A percentile compares a stretch with the other conserved stretches of the same genome.
Evolutionary conservation across 805 yeast genomes (phyloP).

Genomic region (Saccharomycopsis vini): DNA sequence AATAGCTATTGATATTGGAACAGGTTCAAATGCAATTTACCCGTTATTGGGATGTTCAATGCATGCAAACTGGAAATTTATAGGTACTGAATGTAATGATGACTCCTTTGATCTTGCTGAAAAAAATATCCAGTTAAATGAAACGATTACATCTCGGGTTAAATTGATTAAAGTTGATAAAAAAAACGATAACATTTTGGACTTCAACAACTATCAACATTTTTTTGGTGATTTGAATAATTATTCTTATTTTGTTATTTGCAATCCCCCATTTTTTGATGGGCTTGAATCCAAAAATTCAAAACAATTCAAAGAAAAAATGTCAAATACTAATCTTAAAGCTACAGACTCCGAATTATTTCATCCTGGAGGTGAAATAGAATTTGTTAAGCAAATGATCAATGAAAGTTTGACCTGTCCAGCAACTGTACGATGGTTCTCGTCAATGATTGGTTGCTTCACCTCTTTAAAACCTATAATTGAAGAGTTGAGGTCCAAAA

Average conservation of each 20-base stretch:
- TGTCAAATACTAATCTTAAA: constrained; percentile 20
- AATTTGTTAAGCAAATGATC: constrained; percentile 29
- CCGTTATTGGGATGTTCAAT: constrained; percentile 30
- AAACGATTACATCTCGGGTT: background rate
- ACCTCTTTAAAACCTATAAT: constrained; percentile 11
- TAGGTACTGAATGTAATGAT: constrained; percentile 34
- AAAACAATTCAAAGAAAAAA: constrained; percentile 20
- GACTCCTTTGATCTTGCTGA: constrained; percentile 27
- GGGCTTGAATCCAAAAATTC: constrained; percentile 24
- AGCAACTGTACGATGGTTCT: constrained; percentile 26
- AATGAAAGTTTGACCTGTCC: constrained; percentile 22
- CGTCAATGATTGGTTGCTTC: constrained; percentile 29
- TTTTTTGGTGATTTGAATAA: background rate
- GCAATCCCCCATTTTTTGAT: constrained; percentile 43
- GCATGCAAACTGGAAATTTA: constrained; percentile 21
- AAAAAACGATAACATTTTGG: background rate
- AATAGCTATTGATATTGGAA: constrained; percentile 33
- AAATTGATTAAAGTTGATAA: background rate
- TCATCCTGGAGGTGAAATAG: constrained; percentile 36
- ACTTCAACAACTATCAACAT: background rate
- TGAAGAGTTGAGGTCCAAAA: constrained; percentile 2
- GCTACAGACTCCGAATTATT: constrained; percentile 31
- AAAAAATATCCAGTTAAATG: constrained; percentile 20
- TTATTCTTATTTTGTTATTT: constrained; percentile 23
- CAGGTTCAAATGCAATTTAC: constrained; percentile 38